Evolutionary conservation across 768 basidiomycete genomes (phyloP).

Genomic region (Boletus bicolor): DNA sequence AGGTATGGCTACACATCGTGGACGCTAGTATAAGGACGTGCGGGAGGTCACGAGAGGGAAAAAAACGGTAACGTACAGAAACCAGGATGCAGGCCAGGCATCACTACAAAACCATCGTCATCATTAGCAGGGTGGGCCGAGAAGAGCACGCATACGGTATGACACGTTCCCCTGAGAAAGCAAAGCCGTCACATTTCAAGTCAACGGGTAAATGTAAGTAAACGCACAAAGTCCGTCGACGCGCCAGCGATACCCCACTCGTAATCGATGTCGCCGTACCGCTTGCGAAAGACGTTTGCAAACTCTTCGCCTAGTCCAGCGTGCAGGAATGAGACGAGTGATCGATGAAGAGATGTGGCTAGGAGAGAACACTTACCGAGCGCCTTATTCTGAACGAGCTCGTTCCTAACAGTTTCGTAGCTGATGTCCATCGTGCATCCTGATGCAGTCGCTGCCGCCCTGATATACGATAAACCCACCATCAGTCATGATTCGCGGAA

Average conservation of each 20-base stretch:
- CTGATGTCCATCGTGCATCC: slow-evolving; percentile 53
- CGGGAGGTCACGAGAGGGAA: neutral
- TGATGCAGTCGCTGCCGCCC: slow-evolving; percentile 66
- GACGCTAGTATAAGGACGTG: neutral
- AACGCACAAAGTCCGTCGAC: slow-evolving; percentile 78
- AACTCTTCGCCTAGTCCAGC: slow-evolving; percentile 55
- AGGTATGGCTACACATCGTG: slow-evolving; percentile 56
- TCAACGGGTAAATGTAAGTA: neutral
- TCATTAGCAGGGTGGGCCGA: neutral
- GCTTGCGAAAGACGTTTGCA: slow-evolving; percentile 52
- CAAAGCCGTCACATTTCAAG: neutral
- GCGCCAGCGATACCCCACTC: slow-evolving; percentile 66
- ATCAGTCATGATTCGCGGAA: neutral
- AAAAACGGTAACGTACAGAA: slow-evolving; percentile 35
- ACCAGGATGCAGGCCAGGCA: slow-evolving; percentile 70
- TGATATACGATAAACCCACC: slow-evolving; percentile 20
- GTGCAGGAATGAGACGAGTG: neutral
- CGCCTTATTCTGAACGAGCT: slow-evolving; percentile 64
- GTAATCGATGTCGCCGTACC: slow-evolving; percentile 59
- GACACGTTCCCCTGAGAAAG: slow-evolving; percentile 49
- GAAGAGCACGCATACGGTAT: slow-evolving; percentile 45
- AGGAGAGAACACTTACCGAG: slow-evolving; percentile 41
- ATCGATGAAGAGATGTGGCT: neutral
- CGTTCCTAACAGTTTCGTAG: slow-evolving; percentile 36
- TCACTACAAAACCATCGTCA: slow-evolving; percentile 26